phyloP scores from a whole-genome alignment of 768 basidiomycete species.

The Trametes punicea region DNA sequence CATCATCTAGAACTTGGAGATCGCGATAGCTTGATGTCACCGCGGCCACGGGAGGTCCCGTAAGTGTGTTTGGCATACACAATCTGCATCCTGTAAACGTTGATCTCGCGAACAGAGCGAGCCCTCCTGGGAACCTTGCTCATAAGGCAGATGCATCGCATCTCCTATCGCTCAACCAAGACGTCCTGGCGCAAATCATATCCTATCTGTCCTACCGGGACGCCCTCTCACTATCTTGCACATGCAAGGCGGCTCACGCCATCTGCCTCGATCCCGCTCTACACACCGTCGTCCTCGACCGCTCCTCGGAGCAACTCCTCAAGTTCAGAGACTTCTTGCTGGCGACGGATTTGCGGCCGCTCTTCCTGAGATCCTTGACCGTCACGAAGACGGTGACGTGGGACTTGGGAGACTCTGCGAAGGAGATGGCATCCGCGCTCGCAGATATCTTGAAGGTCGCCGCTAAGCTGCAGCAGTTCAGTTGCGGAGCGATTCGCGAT shows the following conservation, averaged over 20 bases:
- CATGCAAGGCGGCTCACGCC: constrained; percentile 3
- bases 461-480: not conserved
- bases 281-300: not conserved
- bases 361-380: constrained; percentile 1
- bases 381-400: constrained; percentile 6
- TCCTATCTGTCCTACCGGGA: not conserved
- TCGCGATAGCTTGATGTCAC: too few relatives aligned
- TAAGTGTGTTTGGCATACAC: too few relatives aligned
- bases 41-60: too few relatives aligned
- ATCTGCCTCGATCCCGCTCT: constrained; percentile 8
- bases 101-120: not conserved
- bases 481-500: constrained; percentile 4
- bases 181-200: constrained; percentile 4
- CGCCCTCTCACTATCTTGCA: constrained; percentile 3
- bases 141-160: too few relatives aligned
- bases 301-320: not conserved
- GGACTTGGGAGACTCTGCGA: not conserved
- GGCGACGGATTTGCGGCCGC: not conserved
- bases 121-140: too few relatives aligned
- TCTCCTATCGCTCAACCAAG: not conserved
- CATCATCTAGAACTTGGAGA: too few relatives aligned
- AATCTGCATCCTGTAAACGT: too few relatives aligned
- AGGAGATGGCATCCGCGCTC: not conserved
- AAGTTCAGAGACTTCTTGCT: constrained; percentile 12
- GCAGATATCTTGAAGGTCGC: constrained; percentile 1